These are phyloP conservation scores for Cardamine occulta DNA, from an alignment of 345 rosid genomes.

Conservation along the genomic window DNA sequence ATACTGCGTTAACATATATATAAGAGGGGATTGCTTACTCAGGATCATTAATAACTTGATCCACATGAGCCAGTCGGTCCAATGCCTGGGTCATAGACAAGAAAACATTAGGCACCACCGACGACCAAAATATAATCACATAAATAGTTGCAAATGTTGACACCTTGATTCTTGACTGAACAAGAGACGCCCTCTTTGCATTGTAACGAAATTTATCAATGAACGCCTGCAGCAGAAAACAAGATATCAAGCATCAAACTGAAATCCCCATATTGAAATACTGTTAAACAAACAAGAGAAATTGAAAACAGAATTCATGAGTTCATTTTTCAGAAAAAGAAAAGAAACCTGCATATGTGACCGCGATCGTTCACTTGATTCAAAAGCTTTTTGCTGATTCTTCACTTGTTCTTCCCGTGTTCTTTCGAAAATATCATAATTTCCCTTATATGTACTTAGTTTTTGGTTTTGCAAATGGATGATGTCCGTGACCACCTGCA, in stretches of 20 bases:
- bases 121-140: slow-evolving; percentile 28
- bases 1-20: slow-evolving; percentile 3
- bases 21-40: slow-evolving; percentile 65
- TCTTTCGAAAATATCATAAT: slow-evolving; percentile 89
- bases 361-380: slow-evolving; percentile 79
- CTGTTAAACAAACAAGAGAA: slow-evolving; percentile 20
- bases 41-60: slow-evolving; percentile 94
- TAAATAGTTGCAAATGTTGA: slow-evolving; percentile 29
- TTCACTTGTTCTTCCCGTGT: slow-evolving; percentile 85
- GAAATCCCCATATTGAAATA: slow-evolving; percentile 14
- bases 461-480: slow-evolving; percentile 90
- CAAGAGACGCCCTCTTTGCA: slow-evolving; percentile 99
- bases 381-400: slow-evolving; percentile 92
- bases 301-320: slow-evolving; percentile 26
- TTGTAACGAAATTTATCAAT: slow-evolving; percentile 98
- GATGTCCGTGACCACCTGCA: slow-evolving; percentile 96
- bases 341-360: slow-evolving; percentile 89
- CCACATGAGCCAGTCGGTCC: slow-evolving; percentile 91
- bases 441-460: slow-evolving; percentile 73
- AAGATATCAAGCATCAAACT: slow-evolving; percentile 28
- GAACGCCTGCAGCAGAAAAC: slow-evolving; percentile 65
- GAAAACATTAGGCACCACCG: slow-evolving; percentile 24
- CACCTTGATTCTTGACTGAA: slow-evolving; percentile 99
- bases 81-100: slow-evolving; percentile 63
- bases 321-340: background rate